Conservation (phyloP, 1,284 basidiomycete species). For the Cutaneotrichosporon daszewskae region DNA sequence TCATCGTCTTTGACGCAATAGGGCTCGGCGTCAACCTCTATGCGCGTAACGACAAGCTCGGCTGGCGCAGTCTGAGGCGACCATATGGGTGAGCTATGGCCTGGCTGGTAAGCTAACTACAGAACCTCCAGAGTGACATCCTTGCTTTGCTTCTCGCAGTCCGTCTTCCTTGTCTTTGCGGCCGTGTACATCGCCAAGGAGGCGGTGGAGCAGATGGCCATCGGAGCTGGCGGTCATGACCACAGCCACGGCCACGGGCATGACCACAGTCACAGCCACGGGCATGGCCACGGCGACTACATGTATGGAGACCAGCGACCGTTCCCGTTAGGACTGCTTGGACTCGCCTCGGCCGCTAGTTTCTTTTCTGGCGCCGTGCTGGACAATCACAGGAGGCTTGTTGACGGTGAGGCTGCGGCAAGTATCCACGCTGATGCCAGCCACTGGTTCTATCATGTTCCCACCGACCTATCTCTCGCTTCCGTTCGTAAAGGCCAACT, state of each 20-base stretch:
- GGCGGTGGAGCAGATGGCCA: conserved; percentile 73
- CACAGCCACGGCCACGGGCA: conserved; percentile 41
- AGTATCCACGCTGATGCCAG: not conserved
- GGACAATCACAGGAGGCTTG: conserved; percentile 63
- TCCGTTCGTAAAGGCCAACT: conserved; percentile 16
- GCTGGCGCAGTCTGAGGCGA: conserved; percentile 43
- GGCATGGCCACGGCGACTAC: conserved; percentile 19
- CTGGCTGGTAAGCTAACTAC: conserved; percentile 10
- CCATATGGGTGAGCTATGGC: conserved; percentile 64
- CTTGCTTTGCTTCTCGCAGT: conserved; percentile 76
- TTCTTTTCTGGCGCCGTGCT: conserved; percentile 54
- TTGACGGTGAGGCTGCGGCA: conserved; percentile 54
- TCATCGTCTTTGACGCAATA: conserved; percentile 90
- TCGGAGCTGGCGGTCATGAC: conserved; percentile 53
- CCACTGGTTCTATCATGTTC: conserved; percentile 28
- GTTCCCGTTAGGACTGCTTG: conserved; percentile 58
- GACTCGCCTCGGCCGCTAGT: conserved; percentile 50
- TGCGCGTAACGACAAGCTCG: conserved; percentile 43
- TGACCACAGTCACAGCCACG: conserved; percentile 13
- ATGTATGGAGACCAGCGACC: conserved; percentile 5
- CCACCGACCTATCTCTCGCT: conserved; percentile 22
- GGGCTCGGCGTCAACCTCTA: conserved; percentile 62
- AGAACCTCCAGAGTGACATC: conserved; percentile 71
- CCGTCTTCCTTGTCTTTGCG: conserved; percentile 82
- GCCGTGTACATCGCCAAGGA: conserved; percentile 92